Percentiles rank a stretch among this genome's conserved stretches.
phyloP scores from a whole-genome alignment of 176 grass and related monocot species.

The Themeda triandra region DNA sequence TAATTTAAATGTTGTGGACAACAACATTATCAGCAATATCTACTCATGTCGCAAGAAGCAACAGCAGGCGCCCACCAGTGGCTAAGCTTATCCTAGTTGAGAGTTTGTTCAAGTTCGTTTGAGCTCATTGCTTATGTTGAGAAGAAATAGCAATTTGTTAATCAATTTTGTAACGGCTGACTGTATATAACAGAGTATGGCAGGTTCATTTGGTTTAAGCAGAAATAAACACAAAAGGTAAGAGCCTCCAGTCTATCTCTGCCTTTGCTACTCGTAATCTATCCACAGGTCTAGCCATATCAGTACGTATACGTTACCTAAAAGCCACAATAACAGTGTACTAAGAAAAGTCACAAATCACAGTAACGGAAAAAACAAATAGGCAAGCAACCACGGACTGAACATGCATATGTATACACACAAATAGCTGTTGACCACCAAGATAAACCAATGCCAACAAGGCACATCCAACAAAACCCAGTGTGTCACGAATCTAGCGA shows the following conservation, averaged over 20 bases:
- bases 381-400: background rate
- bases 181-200: background rate
- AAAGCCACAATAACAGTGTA: background rate
- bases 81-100: background rate
- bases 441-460: background rate
- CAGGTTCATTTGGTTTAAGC: background rate
- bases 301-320: background rate
- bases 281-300: background rate
- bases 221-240: background rate
- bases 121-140: background rate
- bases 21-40: no score
- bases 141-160: background rate
- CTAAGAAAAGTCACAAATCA: background rate
- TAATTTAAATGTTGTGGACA: background rate
- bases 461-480: background rate
- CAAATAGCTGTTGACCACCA: background rate
- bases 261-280: background rate
- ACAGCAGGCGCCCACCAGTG: background rate
- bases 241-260: background rate
- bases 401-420: background rate
- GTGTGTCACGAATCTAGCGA: background rate
- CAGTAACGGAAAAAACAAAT: background rate
- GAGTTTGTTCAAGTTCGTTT: background rate
- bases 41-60: background rate
- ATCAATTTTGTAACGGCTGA: background rate